phyloP scores from a whole-genome alignment of 106 monocot genomes.

The Dioscorea alata region DNA sequence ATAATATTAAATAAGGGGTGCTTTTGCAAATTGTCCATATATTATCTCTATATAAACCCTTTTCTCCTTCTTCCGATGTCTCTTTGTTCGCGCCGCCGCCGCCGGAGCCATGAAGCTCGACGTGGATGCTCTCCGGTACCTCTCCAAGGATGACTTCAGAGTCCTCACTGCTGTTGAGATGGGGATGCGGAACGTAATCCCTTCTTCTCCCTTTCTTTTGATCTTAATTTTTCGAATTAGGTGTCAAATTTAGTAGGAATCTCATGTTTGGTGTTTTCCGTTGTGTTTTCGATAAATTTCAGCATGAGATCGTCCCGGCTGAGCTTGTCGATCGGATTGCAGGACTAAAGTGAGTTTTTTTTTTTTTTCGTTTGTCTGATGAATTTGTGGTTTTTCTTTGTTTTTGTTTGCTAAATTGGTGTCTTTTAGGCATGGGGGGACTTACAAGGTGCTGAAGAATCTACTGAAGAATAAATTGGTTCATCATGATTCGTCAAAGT shows the following conservation, averaged over 20 bases:
- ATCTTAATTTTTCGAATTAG: too few species aligned
- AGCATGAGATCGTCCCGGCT: constrained; percentile 89
- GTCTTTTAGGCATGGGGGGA: constrained; percentile 75
- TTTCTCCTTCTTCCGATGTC: too few species aligned
- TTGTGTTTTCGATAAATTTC: constrained; percentile 9
- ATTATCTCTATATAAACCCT: not conserved
- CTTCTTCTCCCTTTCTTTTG: not conserved
- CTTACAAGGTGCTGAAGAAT: constrained; percentile 92
- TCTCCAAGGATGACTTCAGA: constrained; percentile 88
- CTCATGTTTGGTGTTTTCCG: not conserved
- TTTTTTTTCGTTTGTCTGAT: not conserved
- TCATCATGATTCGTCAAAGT: constrained; percentile 92
- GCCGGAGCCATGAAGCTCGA: constrained; percentile 81
- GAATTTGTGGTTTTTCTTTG: not conserved
- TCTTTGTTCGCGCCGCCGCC: not conserved
- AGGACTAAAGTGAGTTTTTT: constrained; percentile 58
- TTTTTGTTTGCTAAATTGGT: constrained; percentile 4
- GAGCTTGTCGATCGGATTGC: constrained; percentile 91
- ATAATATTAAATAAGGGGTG: too few species aligned
- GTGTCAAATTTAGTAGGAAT: not conserved
- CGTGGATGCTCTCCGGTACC: constrained; percentile 77
- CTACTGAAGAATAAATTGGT: constrained; percentile 89
- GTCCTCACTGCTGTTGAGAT: constrained; percentile 96
- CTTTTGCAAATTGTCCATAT: not conserved
- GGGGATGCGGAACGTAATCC: constrained; percentile 91